These are phyloP conservation scores for Termitomyces sp. DNA, from an alignment of 768 basidiomycete genomes.

Conservation along the genomic window DNA sequence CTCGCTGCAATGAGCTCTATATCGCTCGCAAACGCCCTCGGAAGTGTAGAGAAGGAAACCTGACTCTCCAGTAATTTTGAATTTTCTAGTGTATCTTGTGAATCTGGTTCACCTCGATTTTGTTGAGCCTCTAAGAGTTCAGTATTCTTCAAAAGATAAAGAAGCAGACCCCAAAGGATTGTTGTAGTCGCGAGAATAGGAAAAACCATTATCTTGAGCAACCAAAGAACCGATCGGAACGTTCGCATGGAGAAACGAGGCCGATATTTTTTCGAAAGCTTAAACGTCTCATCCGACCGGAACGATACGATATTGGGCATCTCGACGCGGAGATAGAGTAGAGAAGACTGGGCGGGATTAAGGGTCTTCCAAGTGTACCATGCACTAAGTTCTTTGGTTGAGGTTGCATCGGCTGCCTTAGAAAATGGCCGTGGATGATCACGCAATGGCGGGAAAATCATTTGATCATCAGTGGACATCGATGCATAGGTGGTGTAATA, in stretches of 20 bases:
- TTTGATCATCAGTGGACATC: slow-evolving; percentile 22
- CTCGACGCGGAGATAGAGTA: slow-evolving; percentile 78
- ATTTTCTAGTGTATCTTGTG: slow-evolving; percentile 22
- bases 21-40: slow-evolving; percentile 79
- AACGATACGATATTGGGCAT: slow-evolving; percentile 74
- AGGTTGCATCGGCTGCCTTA: slow-evolving; percentile 16
- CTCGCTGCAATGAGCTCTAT: slow-evolving; percentile 77
- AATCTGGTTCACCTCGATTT: slow-evolving; percentile 45
- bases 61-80: slow-evolving; percentile 32
- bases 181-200: slow-evolving; percentile 79
- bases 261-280: slow-evolving; percentile 22
- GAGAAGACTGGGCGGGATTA: slow-evolving; percentile 59
- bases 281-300: slow-evolving; percentile 29
- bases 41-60: slow-evolving; percentile 62
- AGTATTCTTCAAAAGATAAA: slow-evolving; percentile 86
- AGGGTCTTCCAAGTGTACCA: slow-evolving; percentile 73
- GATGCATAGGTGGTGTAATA: slow-evolving; percentile 67
- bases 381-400: slow-evolving; percentile 37
- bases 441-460: slow-evolving; percentile 23
- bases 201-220: slow-evolving; percentile 76
- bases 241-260: slow-evolving; percentile 43
- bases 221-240: slow-evolving; percentile 60
- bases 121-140: slow-evolving; percentile 87
- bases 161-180: slow-evolving; percentile 67
- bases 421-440: slow-evolving; percentile 27